phyloP scores from a whole-genome alignment of 2,329 filamentous ascomycete species.

The Aureobasidium mangrovei region DNA sequence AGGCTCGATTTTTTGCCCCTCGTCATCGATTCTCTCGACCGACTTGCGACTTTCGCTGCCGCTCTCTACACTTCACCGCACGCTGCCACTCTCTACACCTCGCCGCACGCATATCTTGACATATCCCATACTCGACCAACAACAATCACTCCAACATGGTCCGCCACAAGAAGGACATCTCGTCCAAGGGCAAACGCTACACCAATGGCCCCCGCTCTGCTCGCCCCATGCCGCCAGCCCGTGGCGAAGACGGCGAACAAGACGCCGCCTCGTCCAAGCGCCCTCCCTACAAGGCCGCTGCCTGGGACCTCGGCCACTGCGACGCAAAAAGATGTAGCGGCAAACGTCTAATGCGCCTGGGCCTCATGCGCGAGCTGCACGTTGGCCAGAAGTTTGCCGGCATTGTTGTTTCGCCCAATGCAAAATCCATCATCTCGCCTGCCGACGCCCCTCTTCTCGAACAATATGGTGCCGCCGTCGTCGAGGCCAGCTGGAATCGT shows the following conservation, averaged over 20 bases:
- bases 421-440: slow-evolving; percentile 73
- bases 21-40: no score
- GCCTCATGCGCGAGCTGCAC: slow-evolving; percentile 86
- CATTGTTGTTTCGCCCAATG: slow-evolving; percentile 92
- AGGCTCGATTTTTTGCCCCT: no score
- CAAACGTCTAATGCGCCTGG: slow-evolving; percentile 85
- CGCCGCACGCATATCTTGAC: background rate
- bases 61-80: background rate
- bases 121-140: background rate
- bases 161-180: slow-evolving; percentile 88
- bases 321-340: slow-evolving; percentile 95
- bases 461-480: slow-evolving; percentile 84
- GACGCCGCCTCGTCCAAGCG: slow-evolving; percentile 24
- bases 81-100: background rate
- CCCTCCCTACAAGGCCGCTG: slow-evolving; percentile 79
- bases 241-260: slow-evolving; percentile 22
- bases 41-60: no score
- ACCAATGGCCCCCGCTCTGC: slow-evolving; percentile 15
- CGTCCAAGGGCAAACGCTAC: slow-evolving; percentile 64
- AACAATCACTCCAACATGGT: slow-evolving; percentile 53
- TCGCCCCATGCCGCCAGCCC: slow-evolving; percentile 15
- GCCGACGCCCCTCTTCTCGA: slow-evolving; percentile 76
- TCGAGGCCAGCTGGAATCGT: slow-evolving; percentile 94
- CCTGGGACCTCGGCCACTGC: slow-evolving; percentile 97
- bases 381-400: slow-evolving; percentile 87